Evolutionary conservation across 2,329 filamentous ascomycete genomes (phyloP), one percentile per base, ranked within the genome.

Genomic region (Davidsoniella virescens): DNA sequence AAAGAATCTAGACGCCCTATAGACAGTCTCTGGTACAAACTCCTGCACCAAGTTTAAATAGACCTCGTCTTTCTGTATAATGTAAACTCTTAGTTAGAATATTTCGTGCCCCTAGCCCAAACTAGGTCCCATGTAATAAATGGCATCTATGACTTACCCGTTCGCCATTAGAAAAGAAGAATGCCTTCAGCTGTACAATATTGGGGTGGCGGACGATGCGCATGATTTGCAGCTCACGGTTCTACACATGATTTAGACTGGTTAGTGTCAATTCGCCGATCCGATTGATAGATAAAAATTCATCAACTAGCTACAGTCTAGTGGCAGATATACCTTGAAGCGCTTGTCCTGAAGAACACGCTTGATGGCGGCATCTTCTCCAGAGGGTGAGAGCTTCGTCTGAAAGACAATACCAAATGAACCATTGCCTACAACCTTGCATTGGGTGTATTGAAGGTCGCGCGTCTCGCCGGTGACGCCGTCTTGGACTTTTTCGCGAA

Each of bases 121-220:
- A 33, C 29, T 12, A 33, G 29, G 4, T 33, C 29, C 26, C 12
- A 33, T 33, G 29, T 9, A 33, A 33, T 33, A 23, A 23, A 23
- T 23, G 20, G 4, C 20, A 12, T 20, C 18, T 12, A 20, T 17
- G 43, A 59, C 71, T 66, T 79, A 98, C 92, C 67, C 92, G 81
- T 67, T 98, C 92, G 63, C 92, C 92, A 64, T 96, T 98, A 59
- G 90, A 95, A 70, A 96, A 98, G 71, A 95, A 98, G 70, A 98
- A 98, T 49, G 92, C 92, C 72, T 98, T 98, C 56, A 98, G 75
- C 67, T 96, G 88, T 54, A 98, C 92, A 61, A 98, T 96, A 69
- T 98, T 98, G 51, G 92, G 92, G 66, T 98, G 92, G 63, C 90
- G 82, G 61, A 98, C 92, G 63, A 98, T 98, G 63, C 92, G 84